Evolutionary conservation across 257 asterid genomes (phyloP).

Genomic region (Fraxinus anomala): DNA sequence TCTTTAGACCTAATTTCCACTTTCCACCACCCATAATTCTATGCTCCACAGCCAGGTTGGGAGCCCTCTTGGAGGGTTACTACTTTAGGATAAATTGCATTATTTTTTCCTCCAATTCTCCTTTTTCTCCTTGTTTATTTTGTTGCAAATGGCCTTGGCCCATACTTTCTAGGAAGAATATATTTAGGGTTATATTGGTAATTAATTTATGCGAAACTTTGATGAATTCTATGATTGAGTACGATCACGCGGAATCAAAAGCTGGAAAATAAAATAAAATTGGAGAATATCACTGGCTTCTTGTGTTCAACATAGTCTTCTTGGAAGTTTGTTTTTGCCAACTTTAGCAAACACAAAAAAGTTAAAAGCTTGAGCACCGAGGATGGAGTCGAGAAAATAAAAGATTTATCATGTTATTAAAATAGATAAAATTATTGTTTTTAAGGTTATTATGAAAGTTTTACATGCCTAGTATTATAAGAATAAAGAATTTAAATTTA

Average conservation of each 20-base stretch:
- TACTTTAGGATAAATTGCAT: constrained; percentile 33
- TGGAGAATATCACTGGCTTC: constrained; percentile 8
- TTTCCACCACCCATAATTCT: constrained; percentile 27
- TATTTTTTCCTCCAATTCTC: neutral
- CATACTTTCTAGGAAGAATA: constrained; percentile 24
- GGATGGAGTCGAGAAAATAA: neutral
- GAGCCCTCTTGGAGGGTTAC: constrained; percentile 37
- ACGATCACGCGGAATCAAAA: constrained; percentile 52
- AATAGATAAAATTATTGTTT: no score
- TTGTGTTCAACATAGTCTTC: constrained; percentile 1
- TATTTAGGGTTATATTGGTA: constrained; percentile 24
- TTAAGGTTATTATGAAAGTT: no score
- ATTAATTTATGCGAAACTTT: constrained; percentile 42
- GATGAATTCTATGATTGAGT: constrained; percentile 44
- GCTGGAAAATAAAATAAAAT: constrained; percentile 18
- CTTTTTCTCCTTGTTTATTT: neutral
- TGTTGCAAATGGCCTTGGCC: neutral
- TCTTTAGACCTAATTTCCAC: constrained; percentile 24
- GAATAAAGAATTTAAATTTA: no score
- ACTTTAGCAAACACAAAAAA: constrained; percentile 30
- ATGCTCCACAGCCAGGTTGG: constrained; percentile 67
- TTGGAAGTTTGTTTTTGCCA: constrained; percentile 34
- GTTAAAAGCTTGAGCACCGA: neutral
- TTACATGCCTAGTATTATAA: no score
- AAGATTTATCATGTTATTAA: neutral